Conservation (phyloP, 441 rosid genomes). For the Jatropha multifida region DNA sequence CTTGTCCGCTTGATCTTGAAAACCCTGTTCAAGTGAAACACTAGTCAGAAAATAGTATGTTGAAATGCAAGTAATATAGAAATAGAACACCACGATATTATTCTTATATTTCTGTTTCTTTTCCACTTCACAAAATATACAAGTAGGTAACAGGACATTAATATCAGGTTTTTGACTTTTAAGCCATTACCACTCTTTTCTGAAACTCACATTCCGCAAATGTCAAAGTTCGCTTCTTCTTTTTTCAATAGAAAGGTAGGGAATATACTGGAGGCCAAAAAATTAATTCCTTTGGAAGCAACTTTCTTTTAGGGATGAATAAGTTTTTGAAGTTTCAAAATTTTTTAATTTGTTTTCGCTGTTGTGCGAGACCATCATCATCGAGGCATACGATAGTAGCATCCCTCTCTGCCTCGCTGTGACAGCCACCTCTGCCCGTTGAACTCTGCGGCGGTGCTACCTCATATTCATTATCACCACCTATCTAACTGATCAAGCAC, state of each 20-base stretch:
- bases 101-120: neutral
- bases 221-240: neutral
- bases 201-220: neutral
- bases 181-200: neutral
- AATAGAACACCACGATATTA: neutral
- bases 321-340: neutral
- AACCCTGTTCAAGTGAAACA: constrained; percentile 48
- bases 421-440: neutral
- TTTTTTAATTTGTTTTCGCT: neutral
- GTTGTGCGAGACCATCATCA: neutral
- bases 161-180: neutral
- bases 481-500: neutral
- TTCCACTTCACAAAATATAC: neutral
- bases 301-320: neutral
- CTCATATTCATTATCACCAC: neutral
- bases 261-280: neutral
- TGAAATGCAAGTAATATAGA: no score
- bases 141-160: neutral
- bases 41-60: constrained; percentile 17
- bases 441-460: neutral
- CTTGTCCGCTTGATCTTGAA: constrained; percentile 56
- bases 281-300: neutral
- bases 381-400: neutral
- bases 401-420: neutral
- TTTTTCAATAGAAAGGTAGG: neutral